Base-by-base conservation (phyloP, 805 yeast species). In the Candida yuanshanica region DNA sequence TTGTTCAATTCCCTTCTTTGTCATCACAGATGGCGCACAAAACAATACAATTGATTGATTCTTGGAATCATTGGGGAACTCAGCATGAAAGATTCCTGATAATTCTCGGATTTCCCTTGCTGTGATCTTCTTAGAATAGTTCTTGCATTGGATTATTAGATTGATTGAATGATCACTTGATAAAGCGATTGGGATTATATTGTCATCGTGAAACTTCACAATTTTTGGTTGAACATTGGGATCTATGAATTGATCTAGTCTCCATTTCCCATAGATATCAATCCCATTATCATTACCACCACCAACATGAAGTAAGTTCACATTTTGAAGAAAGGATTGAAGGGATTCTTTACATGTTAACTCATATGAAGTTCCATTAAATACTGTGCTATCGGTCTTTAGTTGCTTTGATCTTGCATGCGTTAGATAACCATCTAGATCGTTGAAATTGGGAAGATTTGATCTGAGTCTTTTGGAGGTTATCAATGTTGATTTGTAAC, bases 21-120 rank as follows among this genome's bases (percentile, higher is more conserved):
- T 55, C 20, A 53, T 41, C 7, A 27, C 38, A 5, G 43, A 43
- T 4, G 56, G 57, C 3, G 58, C 50, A 20, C 53, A 46, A 42
- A 55, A 45, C 4, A 54, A 24, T 12, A 39, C 50, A n/a, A 55
- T 37, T 6, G 55, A 45, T 4, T 42, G 43, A 20, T 46, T 44
- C 32, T 39, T 39, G 2, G 48, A 33, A 14, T 36, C 37, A 9
- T 43, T 37, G 4, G 39, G 34, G 27, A 51, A 51, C 24, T 51
- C 49, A 36, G 41, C 52, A 26, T 47, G 39, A 36, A 48, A 48
- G 2, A 51, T 52, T 2, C 59, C 59, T 2, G 49, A 41, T 2
- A 55, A 43, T 33, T 55, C 59, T 23, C 59, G 33, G 7, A 55
- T 50, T 36, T 55, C 58, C 37, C 49, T 53, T 9, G 59, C 56